Conservation (phyloP, 768 basidiomycete species). For the Lyophyllum atratum region DNA sequence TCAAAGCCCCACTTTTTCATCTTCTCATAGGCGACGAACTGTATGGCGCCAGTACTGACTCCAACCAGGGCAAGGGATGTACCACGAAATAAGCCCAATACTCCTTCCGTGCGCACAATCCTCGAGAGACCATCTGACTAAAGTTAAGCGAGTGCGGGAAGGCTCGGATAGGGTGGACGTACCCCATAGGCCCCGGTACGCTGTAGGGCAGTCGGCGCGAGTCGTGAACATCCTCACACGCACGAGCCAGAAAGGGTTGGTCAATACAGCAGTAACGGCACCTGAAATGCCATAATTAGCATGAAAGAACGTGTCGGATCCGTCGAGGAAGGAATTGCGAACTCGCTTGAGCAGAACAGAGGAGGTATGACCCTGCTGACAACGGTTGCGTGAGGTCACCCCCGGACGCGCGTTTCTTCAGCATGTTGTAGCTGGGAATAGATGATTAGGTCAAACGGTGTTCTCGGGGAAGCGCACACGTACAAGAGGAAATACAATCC, state of each 20-base stretch:
- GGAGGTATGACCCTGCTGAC: conserved; percentile 76
- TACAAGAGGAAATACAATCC: conserved; percentile 98
- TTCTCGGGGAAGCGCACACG: conserved; percentile 33
- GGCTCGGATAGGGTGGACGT: conserved; percentile 24
- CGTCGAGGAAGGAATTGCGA: conserved; percentile 41
- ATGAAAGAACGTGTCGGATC: conserved; percentile 11
- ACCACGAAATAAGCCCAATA: conserved; percentile 82
- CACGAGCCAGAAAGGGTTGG: conserved; percentile 97
- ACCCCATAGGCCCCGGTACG: conserved; percentile 85
- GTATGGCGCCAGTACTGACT: conserved; percentile 91
- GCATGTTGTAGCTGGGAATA: conserved; percentile 79
- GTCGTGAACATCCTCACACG: conserved; percentile 97
- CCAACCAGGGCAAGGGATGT: conserved; percentile 88
- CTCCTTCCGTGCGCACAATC: conserved; percentile 74
- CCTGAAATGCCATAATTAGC: conserved; percentile 48
- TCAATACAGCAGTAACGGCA: conserved; percentile 89
- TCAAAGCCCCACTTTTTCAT: conserved; percentile 92
- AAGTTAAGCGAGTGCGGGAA: neutral
- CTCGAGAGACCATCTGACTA: conserved; percentile 62
- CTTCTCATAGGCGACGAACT: conserved; percentile 96
- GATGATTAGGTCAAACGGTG: conserved; percentile 5
- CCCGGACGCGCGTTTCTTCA: conserved; percentile 78
- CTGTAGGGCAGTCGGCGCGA: conserved; percentile 56
- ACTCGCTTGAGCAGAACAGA: conserved; percentile 97
- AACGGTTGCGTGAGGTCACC: conserved; percentile 67